A percentile compares a stretch with the other conserved stretches of the same genome.
Conservation (phyloP, 805 yeast genomes). For the Metschnikowia cerradonensis region DNA sequence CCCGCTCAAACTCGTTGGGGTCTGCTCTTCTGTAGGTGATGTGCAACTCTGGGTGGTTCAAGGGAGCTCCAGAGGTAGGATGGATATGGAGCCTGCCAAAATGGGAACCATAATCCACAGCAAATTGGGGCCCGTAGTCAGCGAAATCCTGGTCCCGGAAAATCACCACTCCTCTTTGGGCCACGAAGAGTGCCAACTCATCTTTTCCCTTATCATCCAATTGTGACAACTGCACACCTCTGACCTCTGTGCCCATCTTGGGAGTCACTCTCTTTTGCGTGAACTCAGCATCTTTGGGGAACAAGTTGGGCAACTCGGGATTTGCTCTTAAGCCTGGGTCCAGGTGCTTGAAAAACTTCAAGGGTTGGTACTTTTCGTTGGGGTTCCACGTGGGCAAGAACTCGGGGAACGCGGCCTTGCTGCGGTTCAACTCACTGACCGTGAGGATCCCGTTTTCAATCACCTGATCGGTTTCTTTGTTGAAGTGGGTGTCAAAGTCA, state of each 20-base stretch:
- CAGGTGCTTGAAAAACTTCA: constrained; percentile 50
- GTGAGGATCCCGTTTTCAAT: constrained; percentile 45
- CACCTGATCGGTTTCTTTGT: constrained; percentile 44
- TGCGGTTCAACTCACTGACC: constrained; percentile 29
- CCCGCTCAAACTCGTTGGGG: constrained; percentile 17
- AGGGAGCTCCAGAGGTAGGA: constrained; percentile 71
- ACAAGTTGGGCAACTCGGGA: constrained; percentile 48
- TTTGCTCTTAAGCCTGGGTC: constrained; percentile 73
- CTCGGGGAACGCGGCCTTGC: constrained; percentile 42
- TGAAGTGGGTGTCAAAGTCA: constrained; percentile 46
- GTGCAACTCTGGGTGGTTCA: constrained; percentile 24
- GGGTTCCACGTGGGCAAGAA: constrained; percentile 71
- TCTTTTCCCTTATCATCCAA: constrained; percentile 54
- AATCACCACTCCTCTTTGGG: constrained; percentile 65
- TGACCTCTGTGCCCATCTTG: constrained; percentile 62
- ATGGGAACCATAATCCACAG: constrained; percentile 53
- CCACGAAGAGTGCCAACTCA: constrained; percentile 65
- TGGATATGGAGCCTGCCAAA: constrained; percentile 73
- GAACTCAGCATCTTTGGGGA: constrained; percentile 32
- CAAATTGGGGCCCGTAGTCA: constrained; percentile 44
- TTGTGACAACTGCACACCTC: constrained; percentile 55
- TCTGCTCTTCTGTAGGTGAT: constrained; percentile 19
- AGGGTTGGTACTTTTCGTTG: constrained; percentile 47
- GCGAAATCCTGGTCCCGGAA: constrained; percentile 63
- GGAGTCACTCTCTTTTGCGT: constrained; percentile 52